phyloP scores from a whole-genome alignment of 1,139 yeast species.

The Candida sp. region DNA sequence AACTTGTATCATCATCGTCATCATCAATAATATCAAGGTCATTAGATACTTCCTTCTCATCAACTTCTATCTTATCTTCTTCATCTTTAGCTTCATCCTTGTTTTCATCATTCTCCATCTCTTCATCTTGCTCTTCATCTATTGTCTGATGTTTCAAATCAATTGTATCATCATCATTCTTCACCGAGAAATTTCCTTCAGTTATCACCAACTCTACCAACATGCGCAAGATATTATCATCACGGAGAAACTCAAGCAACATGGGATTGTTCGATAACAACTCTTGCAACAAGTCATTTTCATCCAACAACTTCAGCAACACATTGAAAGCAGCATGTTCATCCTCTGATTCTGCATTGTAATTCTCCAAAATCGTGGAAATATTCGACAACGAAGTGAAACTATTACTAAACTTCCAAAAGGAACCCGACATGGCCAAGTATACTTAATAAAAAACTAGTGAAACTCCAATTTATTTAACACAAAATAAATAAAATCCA shows the following conservation, averaged over 20 bases:
- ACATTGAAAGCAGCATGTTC: conserved; percentile 21
- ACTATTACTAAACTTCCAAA: conserved; percentile 91
- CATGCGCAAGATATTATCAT: conserved; percentile 62
- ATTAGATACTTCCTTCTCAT: conserved; percentile 10
- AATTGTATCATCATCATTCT: background rate
- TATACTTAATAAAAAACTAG: background rate
- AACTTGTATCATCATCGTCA: conserved; percentile 14
- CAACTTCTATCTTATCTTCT: conserved; percentile 3
- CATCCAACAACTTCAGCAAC: conserved; percentile 73
- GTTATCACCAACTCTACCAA: conserved; percentile 68
- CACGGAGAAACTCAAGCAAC: conserved; percentile 76
- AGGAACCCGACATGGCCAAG: conserved; percentile 64
- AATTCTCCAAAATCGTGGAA: conserved; percentile 65
- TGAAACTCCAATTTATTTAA: too few species aligned
- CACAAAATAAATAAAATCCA: background rate
- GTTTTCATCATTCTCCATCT: background rate
- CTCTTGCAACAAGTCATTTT: conserved; percentile 83
- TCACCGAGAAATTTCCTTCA: conserved; percentile 22
- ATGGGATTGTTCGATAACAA: conserved; percentile 78
- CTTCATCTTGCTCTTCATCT: background rate
- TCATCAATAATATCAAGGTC: conserved; percentile 20
- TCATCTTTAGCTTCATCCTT: background rate
- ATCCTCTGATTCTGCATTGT: conserved; percentile 28
- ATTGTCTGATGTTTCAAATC: conserved; percentile 3
- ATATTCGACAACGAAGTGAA: conserved; percentile 75